Base-by-base conservation (phyloP, 305 asterid species). In the Andrographis paniculata region DNA sequence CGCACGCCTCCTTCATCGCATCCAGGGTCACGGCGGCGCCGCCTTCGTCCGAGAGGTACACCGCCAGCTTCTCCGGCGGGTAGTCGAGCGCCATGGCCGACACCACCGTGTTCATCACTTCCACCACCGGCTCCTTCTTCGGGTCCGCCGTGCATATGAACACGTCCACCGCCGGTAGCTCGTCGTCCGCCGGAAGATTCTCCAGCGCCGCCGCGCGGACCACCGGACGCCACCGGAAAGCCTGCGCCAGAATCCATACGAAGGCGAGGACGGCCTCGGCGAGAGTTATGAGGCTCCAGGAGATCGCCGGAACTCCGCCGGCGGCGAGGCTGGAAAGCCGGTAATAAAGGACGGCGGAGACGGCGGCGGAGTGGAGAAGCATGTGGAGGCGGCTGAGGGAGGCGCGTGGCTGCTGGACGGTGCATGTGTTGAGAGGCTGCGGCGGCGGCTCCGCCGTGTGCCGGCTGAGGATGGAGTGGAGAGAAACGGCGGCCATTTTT, bases 81-180 rank as follows among this genome's bases (percentile, higher is more conserved):
- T 86, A 86, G 43, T 82, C 95, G 36, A 86, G 33, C 45, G 84
- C 75, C 94, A 82, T 77, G 28, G 95, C 88, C 11, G 95, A 82
- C 42, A 86, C 9, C 17, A 86, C 92, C 56, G 95, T 86, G 66
- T 86, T 86, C 92, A 86, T 86, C 60, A 86, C 94, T 63, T 73
- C 92, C 44, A 79, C 62, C 68, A 79, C 88, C 14, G 91, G 92
- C 61, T 86, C 95, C 62, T 82, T 86, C 46, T 50, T 59, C 7
- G 94, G 86, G 51, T 84, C 91, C 5, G 87, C 89, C 14, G 93
- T 81, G 66, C 87, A 82, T 14, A 86, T 27, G 15, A 82, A 77
- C 35, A 79, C 95, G 52, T 86, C 95, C 22, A 84, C 60, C 4
- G 61, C 65, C 0, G 93, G 95, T 0, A 84, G 60, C 38, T 46